Base-by-base conservation (phyloP, 768 basidiomycete species). In the Boletus subparvulus region DNA sequence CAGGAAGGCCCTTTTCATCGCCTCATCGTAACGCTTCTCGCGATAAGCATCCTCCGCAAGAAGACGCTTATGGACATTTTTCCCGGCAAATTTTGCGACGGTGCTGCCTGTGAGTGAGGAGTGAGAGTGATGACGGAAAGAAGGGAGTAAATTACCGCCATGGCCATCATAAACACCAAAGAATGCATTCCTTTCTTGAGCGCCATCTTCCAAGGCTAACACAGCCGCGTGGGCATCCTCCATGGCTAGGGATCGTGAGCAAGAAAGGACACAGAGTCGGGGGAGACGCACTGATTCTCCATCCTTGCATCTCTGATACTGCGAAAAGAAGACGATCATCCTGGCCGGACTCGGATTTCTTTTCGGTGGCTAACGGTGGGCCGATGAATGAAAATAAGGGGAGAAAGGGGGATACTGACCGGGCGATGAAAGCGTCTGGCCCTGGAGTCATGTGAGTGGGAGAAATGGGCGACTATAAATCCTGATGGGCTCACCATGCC, bases 141-240 rank as follows among this genome's bases (percentile, higher is more conserved):
- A 21, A 14, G 32, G 42, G 30, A 46, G 24, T 40, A 13, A 28
- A 83, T 62, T 67, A 93, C 96, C 97, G 58, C 97, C 97, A 70
- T 99, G 97, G 32, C 97, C 97, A 75, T 99, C 97, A 68, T 97
- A 98, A 2, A 99, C 95, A 30, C 90, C 96, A 65, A 98, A 97
- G 76, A 98, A 95, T 1, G 91, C 81, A 69, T 87, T 90, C 6
- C 77, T 75, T 39, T 77, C 72, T 1, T 74, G 69, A 32, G 56
- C 57, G 65, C 60, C 75, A 41, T 80, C 80, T 55, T 89, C 86
- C 55, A 97, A 76, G 60, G 85, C 79, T 45, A 95, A 77, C 28
- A 90, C 74, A 39, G 84, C 79, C 17, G 90, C 80, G 73, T 98
- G 96, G 1, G 96, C 85, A 67, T 99, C 96, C 76, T 99, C 97